Conservation (phyloP, 2,329 filamentous ascomycete genomes). For the Didymosphaeria variabile region DNA sequence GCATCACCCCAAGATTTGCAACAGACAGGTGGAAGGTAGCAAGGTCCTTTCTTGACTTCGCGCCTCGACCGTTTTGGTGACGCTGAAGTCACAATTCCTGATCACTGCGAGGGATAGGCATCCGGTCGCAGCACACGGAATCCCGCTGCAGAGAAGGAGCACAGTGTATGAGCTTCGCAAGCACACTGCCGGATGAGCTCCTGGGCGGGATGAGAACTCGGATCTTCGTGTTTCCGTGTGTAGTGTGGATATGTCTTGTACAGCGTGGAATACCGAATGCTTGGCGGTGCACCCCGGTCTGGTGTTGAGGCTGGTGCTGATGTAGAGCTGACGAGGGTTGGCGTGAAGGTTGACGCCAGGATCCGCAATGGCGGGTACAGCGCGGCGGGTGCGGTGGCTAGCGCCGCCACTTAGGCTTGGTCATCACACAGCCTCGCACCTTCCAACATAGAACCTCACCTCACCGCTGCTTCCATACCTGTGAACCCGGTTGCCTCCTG, state of each 20-base stretch:
- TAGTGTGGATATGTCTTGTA: not conserved
- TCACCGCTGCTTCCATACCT: not conserved
- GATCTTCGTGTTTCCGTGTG: conserved; percentile 2
- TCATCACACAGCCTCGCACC: conserved; percentile 4
- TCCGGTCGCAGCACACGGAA: not conserved
- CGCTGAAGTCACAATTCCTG: not conserved
- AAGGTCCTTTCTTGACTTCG: not conserved
- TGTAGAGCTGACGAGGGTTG: conserved; percentile 20
- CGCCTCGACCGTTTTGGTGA: not conserved
- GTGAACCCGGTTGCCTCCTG: not conserved
- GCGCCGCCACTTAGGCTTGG: conserved; percentile 7
- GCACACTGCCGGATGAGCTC: not conserved
- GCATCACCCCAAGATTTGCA: not conserved
- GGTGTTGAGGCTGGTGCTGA: conserved; percentile 33
- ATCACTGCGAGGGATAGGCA: conserved; percentile 2
- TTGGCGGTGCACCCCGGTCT: conserved; percentile 7
- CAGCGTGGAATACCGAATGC: not conserved
- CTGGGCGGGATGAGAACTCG: not conserved
- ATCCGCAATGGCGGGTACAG: not conserved
- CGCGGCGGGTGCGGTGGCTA: conserved; percentile 14
- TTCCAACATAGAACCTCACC: not conserved
- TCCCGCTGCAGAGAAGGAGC: not conserved
- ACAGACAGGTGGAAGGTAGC: not conserved
- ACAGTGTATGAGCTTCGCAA: not conserved
- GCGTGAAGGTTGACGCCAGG: not conserved